Evolutionary conservation across 805 yeast genomes (phyloP), one percentile per base, ranked within the genome.

Genomic region (Pichia ethanolica): DNA sequence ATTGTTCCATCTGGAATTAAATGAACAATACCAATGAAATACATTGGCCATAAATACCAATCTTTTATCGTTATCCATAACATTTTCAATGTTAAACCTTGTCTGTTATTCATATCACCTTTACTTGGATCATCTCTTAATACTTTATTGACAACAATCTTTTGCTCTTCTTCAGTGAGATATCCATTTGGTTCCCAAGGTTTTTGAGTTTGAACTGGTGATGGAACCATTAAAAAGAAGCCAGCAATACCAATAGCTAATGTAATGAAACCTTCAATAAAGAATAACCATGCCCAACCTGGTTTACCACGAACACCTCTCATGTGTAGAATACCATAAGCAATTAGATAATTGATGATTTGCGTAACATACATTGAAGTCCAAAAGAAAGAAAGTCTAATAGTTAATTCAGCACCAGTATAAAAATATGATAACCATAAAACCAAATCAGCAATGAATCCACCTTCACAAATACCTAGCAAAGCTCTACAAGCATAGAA

Each of bases 381-480:
- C 74, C 83, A 83, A 60, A 83, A 82, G 56, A 72, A 72, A 0
- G 85, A 75, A 33, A 82, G 65, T 48, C 88, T 67, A 30, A 79
- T 62, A 1, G 85, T 71, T 14, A 83, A 67, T 62, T 83, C 89
- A 32, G 69, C 62, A 32, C 76, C 59, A 10, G 79, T 83, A 66
- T 77, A 83, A 64, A 82, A 83, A 63, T 81, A 83, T 2, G 83
- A 75, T 63, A 83, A 66, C 79, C 83, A 83, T 44, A 82, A 64
- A 49, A 78, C 72, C 35, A 76, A 65, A 56, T 82, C 88, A 35
- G 84, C 82, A 47, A 84, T 81, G 51, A 82, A 82, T 0, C 88
- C 88, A 50, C 88, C 88, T 61, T 83, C 82, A 20, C 77, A 61
- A 5, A 74, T 56, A 3, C 84, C 88, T 41, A 81, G 59, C 5